Conservation (phyloP, 495 filamentous ascomycete species). For the Venustampulla echinocandica region DNA sequence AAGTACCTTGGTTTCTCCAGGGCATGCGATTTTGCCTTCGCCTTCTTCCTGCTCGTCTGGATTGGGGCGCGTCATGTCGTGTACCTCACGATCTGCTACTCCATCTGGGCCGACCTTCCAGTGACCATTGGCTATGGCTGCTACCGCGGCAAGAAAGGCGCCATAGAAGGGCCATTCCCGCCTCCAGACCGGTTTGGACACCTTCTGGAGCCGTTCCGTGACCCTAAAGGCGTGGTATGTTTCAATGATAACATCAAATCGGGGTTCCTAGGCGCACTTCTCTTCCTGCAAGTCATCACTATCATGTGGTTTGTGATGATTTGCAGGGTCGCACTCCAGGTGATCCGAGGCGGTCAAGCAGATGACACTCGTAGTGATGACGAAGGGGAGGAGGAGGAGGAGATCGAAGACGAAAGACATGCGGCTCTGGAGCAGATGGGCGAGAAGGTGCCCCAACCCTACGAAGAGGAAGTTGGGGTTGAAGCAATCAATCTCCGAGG, state of each 20-base stretch:
- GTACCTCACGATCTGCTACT: conserved; percentile 71
- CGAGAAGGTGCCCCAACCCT: conserved; percentile 31
- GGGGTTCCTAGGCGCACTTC: conserved; percentile 52
- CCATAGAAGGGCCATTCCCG: conserved; percentile 46
- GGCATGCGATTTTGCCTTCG: conserved; percentile 78
- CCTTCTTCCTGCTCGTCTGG: conserved; percentile 80
- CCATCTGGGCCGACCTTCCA: conserved; percentile 64
- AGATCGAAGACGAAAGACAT: conserved; percentile 11
- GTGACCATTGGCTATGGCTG: conserved; percentile 56
- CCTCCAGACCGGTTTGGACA: conserved; percentile 48
- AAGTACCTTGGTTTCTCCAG: conserved; percentile 74
- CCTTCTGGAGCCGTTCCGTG: conserved; percentile 49
- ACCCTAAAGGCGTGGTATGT: conserved; percentile 51
- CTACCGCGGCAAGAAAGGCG: conserved; percentile 50
- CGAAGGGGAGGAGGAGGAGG: conserved; percentile 43
- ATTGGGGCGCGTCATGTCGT: conserved; percentile 72
- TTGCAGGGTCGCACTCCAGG: conserved; percentile 51
- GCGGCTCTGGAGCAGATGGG: conserved; percentile 30
- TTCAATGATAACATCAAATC: conserved; percentile 53
- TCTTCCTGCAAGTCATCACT: conserved; percentile 59
- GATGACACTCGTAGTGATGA: conserved; percentile 67
- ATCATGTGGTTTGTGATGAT: conserved; percentile 67
- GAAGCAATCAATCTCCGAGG: conserved; percentile 48
- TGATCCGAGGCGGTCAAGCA: conserved; percentile 51
- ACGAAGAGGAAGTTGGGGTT: conserved; percentile 60